Evolutionary conservation across 2,329 filamentous ascomycete genomes (phyloP).

Genomic region (Monosporascus sp.): DNA sequence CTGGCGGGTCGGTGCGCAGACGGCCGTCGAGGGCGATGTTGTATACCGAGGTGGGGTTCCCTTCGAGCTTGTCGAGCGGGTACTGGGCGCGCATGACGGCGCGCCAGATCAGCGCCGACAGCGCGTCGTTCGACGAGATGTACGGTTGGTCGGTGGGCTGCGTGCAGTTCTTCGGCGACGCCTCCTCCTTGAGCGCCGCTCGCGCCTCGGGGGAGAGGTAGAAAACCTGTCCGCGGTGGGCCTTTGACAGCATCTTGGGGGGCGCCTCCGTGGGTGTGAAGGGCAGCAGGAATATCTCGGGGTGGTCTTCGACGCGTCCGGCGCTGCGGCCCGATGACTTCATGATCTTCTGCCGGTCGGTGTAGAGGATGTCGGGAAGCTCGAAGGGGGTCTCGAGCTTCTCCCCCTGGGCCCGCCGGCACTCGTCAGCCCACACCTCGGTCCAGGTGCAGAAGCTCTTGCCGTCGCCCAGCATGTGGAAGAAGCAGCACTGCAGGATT

Average conservation of each 20-base stretch:
- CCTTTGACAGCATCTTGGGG: slow-evolving; percentile 27
- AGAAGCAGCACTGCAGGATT: slow-evolving; percentile 20
- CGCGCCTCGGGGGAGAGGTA: slow-evolving; percentile 27
- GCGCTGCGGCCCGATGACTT: slow-evolving; percentile 23
- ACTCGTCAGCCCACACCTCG: slow-evolving; percentile 31
- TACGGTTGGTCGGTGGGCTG: slow-evolving; percentile 11
- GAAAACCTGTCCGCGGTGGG: slow-evolving; percentile 28
- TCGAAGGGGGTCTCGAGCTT: slow-evolving; percentile 15
- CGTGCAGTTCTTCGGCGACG: slow-evolving; percentile 23
- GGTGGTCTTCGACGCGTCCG: slow-evolving; percentile 24
- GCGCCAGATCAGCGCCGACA: slow-evolving; percentile 33
- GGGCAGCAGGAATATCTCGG: slow-evolving; percentile 26
- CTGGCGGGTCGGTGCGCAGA: slow-evolving; percentile 26
- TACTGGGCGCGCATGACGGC: slow-evolving; percentile 24
- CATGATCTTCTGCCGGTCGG: slow-evolving; percentile 24
- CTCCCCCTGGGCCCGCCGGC: slow-evolving; percentile 25
- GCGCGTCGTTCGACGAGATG: slow-evolving; percentile 30
- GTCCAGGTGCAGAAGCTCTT: slow-evolving; percentile 27
- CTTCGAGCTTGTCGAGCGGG: slow-evolving; percentile 23
- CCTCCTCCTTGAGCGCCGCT: slow-evolving; percentile 24
- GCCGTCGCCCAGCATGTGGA: slow-evolving; percentile 31
- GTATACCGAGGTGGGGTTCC: slow-evolving; percentile 29
- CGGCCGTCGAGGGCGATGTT: slow-evolving; percentile 34
- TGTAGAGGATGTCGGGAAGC: slow-evolving; percentile 23
- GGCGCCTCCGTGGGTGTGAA: slow-evolving; percentile 24